Base-by-base conservation (phyloP, 176 grass and related monocot genomes). In the Triticum dicoccoides region DNA sequence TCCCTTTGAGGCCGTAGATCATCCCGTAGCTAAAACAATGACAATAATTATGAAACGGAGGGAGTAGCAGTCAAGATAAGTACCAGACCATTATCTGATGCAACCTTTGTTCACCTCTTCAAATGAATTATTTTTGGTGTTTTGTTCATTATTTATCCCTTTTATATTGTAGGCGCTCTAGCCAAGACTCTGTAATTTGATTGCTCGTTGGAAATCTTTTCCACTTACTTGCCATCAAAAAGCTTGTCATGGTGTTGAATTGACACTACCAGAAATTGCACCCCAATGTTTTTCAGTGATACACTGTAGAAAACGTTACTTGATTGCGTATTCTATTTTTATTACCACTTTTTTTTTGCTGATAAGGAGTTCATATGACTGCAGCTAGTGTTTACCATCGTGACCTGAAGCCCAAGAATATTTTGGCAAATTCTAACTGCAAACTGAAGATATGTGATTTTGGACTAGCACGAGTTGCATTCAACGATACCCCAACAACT, bases 391-490 rank as follows among this genome's bases (percentile, higher is more conserved):
- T 99, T 64, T 99, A 94, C 89, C 97, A 99, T 80, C 90, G 97
- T 79, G 97, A 99, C 74, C 66, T 99, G 82, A 99, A 99, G 82
- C 97, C 97, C 52, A 99, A 99, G 85, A 99, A 99, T 71, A 99
- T 99, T 89, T 88, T 99, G 88, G 97, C 97, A 18, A 99, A 99
- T 84, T 90, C 97, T 25, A 99, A 99, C 89, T 99, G 97, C 91
- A 99, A 99, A 80, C 66, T 99, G 81, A 99, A 99, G 89, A 99
- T 99, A 82, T 99, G 97, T 82, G 97, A 99, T 78, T 99, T 99
- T 92, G 97, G 97, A 85, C 80, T 99, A 77, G 94, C 97, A 72
- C 93, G 97, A 71, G 97, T 99, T 86, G 88, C 97, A 86, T 99
- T 99, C 71, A 91, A 73, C 1, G 94, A 99, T 78, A 96, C 90